Evolutionary conservation across 768 basidiomycete genomes (phyloP).

Genomic region (Podaxis pistillaris): DNA sequence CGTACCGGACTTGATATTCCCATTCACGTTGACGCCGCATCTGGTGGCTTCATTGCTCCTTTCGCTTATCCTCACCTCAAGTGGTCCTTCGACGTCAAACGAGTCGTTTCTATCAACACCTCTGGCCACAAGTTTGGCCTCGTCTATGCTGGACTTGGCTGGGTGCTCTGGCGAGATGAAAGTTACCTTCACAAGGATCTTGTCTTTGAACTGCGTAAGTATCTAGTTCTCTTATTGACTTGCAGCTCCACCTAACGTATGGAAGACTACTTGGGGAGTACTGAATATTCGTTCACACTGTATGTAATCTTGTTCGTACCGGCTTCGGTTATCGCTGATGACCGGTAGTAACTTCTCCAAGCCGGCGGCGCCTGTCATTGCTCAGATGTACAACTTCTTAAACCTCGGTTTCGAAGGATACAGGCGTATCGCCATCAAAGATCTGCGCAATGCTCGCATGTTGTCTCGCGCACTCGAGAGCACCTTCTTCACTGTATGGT

Average conservation of each 20-base stretch:
- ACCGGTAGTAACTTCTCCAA: constrained; percentile 50
- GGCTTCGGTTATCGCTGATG: neutral
- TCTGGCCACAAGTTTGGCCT: constrained; percentile 61
- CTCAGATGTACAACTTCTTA: constrained; percentile 61
- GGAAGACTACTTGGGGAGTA: constrained; percentile 51
- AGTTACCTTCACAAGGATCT: constrained; percentile 58
- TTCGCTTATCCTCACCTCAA: constrained; percentile 56
- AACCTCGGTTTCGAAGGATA: constrained; percentile 59
- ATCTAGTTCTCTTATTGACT: constrained; percentile 2
- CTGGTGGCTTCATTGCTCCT: constrained; percentile 62
- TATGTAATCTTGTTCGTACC: constrained; percentile 18
- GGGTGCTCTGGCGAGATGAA: constrained; percentile 62
- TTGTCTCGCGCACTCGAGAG: constrained; percentile 55
- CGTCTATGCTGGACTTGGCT: constrained; percentile 56
- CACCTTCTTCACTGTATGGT: constrained; percentile 44
- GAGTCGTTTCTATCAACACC: constrained; percentile 52
- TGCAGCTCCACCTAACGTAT: neutral
- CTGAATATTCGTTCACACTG: constrained; percentile 62
- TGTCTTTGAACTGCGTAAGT: constrained; percentile 60
- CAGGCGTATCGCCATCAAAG: constrained; percentile 40
- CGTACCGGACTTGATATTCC: constrained; percentile 58
- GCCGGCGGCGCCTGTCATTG: constrained; percentile 55
- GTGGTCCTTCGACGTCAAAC: constrained; percentile 59
- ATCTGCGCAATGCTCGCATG: constrained; percentile 55
- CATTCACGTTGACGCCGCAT: constrained; percentile 69